A percentile compares a stretch with the other conserved stretches of the same genome.
These are phyloP conservation scores for Picochlorum sp. DNA, from an alignment of 139 green algal species.

Conservation along the genomic window DNA sequence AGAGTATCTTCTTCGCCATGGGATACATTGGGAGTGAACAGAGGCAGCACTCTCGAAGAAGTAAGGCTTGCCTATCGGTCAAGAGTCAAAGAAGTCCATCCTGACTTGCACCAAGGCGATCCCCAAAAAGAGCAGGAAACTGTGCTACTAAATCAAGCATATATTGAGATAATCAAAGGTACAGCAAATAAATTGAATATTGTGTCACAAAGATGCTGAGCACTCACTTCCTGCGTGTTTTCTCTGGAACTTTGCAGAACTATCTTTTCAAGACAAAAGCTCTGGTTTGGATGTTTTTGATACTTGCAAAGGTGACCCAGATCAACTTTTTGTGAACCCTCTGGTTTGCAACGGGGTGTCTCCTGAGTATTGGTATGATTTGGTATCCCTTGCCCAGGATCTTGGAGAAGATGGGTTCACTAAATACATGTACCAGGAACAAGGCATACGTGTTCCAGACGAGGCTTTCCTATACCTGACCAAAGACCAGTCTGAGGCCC, in stretches of 20 bases:
- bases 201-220: too few relatives aligned
- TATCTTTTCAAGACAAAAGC: too few relatives aligned
- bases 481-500: conserved; percentile 5
- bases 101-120: not conserved
- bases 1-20: too few relatives aligned
- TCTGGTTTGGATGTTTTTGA: conserved; percentile 28
- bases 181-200: too few relatives aligned
- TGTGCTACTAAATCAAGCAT: too few relatives aligned
- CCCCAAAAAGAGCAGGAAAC: not conserved
- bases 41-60: not conserved
- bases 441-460: not conserved
- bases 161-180: too few relatives aligned
- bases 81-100: not conserved
- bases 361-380: conserved; percentile 31
- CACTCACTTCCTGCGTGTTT: too few relatives aligned
- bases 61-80: not conserved
- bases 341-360: conserved; percentile 36
- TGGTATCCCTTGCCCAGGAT: conserved; percentile 23
- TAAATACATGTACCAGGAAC: conserved; percentile 1
- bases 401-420: not conserved
- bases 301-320: conserved; percentile 22
- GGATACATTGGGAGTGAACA: too few relatives aligned
- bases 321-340: conserved; percentile 45
- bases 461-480: conserved; percentile 19
- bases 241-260: too few relatives aligned